Evolutionary conservation across 1,284 basidiomycete species (phyloP), one percentile per base, ranked within the genome.

Genomic region (Waitea zeae): DNA sequence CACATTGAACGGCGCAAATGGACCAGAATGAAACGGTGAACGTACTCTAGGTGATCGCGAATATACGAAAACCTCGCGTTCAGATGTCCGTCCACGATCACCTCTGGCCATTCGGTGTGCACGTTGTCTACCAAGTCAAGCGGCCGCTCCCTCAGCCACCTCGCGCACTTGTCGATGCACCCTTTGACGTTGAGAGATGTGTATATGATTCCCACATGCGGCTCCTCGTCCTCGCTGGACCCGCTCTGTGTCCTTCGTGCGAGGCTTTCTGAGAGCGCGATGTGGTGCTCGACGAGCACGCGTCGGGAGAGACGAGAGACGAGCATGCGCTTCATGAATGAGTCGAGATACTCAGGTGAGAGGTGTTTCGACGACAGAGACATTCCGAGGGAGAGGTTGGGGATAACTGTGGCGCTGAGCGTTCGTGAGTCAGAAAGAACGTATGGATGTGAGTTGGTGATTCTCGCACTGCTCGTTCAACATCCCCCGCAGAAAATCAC

Each of bases 261-360:
- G 40, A 64, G 62, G 26, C 67, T 67, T 38, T 73, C 66, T 3
- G 82, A 79, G 3, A 93, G 61, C 2, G 84, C 80, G 36, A 92
- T 74, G 46, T 93, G 88, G 47, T 93, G 88, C 49, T 92, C 83
- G 2, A 78, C 83, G 19, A 93, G 64, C 18, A 93, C 88, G 28
- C 89, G 70, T 17, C 88, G 67, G 6, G 87, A 89, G 49, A 93
- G 89, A 36, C 89, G 67, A 3, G 87, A 90, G 31, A 87, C 67
- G 6, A 93, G 66, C 89, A 93, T 93, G 17, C 87, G 70, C 15
- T 73, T 70, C 78, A 92, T 87, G 52, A 92, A 89, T 5, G 80
- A 66, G 51, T 93, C 88, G 12, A 93, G 62, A 35, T 70, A 64
- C 37, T 87, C 80, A 0, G 86, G 75, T 0, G 71, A 61, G 9